Evolutionary conservation across 306 rosid genomes (phyloP).

Genomic region (Sphenostylis stenocarpa): DNA sequence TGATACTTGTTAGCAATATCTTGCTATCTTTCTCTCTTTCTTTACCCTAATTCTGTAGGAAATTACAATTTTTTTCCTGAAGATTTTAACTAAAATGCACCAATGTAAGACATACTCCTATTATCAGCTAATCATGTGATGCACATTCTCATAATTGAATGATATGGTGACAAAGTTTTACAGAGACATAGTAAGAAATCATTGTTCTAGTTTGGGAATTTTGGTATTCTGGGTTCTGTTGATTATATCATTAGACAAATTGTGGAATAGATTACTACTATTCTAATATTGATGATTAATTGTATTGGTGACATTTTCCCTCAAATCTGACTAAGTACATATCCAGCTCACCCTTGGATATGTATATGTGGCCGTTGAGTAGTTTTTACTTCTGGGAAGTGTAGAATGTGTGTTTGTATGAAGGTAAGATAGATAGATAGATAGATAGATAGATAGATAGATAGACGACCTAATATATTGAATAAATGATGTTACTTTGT

Average conservation of each 20-base stretch:
- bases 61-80: background rate
- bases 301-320: constrained; percentile 8
- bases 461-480: background rate
- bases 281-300: background rate
- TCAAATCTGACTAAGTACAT: background rate
- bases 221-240: background rate
- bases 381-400: constrained; percentile 10
- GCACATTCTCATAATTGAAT: background rate
- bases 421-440: background rate
- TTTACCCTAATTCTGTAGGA: background rate
- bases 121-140: background rate
- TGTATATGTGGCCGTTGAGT: constrained; percentile 5
- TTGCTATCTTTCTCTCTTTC: background rate
- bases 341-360: background rate
- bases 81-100: background rate
- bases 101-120: too few species aligned
- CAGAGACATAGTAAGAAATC: background rate
- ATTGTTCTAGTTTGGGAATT: constrained; percentile 8
- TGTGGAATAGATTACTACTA: background rate
- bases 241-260: background rate
- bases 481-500: constrained; percentile 31
- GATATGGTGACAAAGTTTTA: background rate
- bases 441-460: background rate
- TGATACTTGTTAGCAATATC: background rate
- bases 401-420: background rate